Evolutionary conservation across 2,329 filamentous ascomycete species (phyloP).

Genomic region (Thelonectria rubi): DNA sequence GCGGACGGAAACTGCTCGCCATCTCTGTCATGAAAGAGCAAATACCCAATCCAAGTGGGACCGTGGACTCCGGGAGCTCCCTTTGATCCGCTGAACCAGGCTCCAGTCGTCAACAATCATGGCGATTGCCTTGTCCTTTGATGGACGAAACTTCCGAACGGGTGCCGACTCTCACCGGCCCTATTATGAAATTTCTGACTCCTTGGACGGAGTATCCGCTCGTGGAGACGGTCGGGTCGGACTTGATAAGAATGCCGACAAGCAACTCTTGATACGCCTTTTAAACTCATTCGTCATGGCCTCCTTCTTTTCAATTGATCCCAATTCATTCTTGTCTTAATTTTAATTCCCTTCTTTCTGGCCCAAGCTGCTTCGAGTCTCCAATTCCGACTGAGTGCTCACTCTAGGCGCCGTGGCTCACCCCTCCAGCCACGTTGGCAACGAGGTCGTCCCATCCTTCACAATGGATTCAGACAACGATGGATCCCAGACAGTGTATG

Average conservation of each 20-base stretch:
- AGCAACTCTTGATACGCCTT: constrained; percentile 4
- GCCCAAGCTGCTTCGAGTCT: background rate
- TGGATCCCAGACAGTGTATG: constrained; percentile 39
- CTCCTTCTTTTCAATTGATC: background rate
- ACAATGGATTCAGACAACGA: constrained; percentile 43
- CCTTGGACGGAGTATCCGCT: too few relatives aligned
- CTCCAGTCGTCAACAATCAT: constrained; percentile 3
- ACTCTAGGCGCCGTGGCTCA: constrained; percentile 15
- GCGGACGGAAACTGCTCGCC: too few relatives aligned
- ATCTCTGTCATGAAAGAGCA: background rate
- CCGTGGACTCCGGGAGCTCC: constrained; percentile 1
- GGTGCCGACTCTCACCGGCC: background rate
- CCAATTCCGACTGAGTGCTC: constrained; percentile 4
- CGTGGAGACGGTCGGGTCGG: constrained; percentile 6
- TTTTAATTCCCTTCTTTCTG: constrained; percentile 8
- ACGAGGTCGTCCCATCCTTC: constrained; percentile 14
- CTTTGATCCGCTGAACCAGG: too few relatives aligned
- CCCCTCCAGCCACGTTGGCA: constrained; percentile 17
- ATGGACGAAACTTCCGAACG: constrained; percentile 7
- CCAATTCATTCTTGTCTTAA: background rate
- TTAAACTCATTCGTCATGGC: background rate
- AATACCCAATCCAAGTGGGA: constrained; percentile 8
- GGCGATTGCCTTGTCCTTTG: background rate
- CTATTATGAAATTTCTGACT: background rate
- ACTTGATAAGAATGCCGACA: constrained; percentile 11